Conservation (phyloP, 164 flowering plant genomes). For the Tetracentron sinense region DNA sequence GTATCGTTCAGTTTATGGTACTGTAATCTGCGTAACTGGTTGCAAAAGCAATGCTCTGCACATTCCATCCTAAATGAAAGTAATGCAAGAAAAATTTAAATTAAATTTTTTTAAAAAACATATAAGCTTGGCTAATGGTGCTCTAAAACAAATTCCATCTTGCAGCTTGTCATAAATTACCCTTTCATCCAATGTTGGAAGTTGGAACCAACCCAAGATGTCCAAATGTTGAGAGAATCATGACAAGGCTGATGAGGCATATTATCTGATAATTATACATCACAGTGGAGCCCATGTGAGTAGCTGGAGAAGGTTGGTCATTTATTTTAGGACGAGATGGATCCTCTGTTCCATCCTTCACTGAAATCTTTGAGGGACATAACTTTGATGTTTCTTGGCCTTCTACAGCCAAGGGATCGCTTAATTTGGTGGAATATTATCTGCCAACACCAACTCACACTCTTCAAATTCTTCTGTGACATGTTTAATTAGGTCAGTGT, state of each 20-base stretch:
- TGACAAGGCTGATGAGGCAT: neutral
- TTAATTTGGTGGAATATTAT: conserved; percentile 5
- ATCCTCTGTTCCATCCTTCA: conserved; percentile 8
- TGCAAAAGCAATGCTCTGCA: no score
- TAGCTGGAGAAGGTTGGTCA: conserved; percentile 8
- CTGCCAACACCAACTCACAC: conserved; percentile 67
- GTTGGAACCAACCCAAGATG: conserved; percentile 6
- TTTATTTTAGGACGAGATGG: conserved; percentile 1
- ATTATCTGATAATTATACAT: neutral
- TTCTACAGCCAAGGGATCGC: conserved; percentile 15
- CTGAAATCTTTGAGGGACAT: conserved; percentile 3
- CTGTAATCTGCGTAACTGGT: no score
- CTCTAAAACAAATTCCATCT: no score
- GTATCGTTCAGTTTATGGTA: no score
- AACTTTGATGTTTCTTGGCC: conserved; percentile 23
- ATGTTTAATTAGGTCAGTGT: no score
- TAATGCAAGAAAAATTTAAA: no score
- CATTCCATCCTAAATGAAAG: no score
- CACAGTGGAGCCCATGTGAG: conserved; percentile 2
- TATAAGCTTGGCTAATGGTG: no score
- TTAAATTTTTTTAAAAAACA: no score
- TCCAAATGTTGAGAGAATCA: no score
- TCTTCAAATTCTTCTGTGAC: conserved; percentile 93
- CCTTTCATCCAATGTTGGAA: conserved; percentile 2
- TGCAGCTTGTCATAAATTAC: conserved; percentile 11